These are phyloP conservation scores for Irpex sp. DNA, from an alignment of 1,284 basidiomycete genomes.

Conservation along the genomic window DNA sequence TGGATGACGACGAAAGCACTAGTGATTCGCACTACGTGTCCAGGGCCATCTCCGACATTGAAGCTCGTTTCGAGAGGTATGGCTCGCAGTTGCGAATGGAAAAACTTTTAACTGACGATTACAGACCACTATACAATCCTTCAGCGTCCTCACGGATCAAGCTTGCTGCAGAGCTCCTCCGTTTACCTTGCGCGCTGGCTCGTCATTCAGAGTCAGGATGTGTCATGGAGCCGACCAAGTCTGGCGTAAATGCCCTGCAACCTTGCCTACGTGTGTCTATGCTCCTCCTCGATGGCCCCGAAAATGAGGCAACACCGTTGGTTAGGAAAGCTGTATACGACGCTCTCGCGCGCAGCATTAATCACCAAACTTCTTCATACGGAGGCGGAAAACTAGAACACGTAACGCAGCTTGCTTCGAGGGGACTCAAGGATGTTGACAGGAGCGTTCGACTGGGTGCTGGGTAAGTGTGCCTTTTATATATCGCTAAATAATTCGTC, in stretches of 20 bases:
- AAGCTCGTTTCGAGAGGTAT: slow-evolving; percentile 40
- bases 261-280: slow-evolving; percentile 36
- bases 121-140: slow-evolving; percentile 33
- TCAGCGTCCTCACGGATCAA: slow-evolving; percentile 27
- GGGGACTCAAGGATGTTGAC: slow-evolving; percentile 49
- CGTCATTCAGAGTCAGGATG: slow-evolving; percentile 35
- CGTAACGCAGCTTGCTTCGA: slow-evolving; percentile 36
- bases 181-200: slow-evolving; percentile 41
- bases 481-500: not conserved
- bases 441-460: slow-evolving; percentile 61
- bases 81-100: not conserved
- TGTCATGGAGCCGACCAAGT: slow-evolving; percentile 17
- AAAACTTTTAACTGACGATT: slow-evolving; percentile 3
- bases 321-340: slow-evolving; percentile 46
- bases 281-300: slow-evolving; percentile 44
- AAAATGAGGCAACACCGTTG: slow-evolving; percentile 38
- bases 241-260: slow-evolving; percentile 32
- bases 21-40: slow-evolving; percentile 26
- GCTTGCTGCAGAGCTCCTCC: slow-evolving; percentile 33
- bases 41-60: slow-evolving; percentile 23
- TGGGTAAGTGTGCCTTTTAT: slow-evolving; percentile 45
- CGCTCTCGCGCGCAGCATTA: slow-evolving; percentile 41
- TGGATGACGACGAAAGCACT: slow-evolving; percentile 38
- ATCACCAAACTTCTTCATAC: slow-evolving; percentile 39
- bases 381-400: slow-evolving; percentile 34